phyloP scores from a whole-genome alignment of 1,284 basidiomycete species.

The Ceratobasidium papillatum region DNA sequence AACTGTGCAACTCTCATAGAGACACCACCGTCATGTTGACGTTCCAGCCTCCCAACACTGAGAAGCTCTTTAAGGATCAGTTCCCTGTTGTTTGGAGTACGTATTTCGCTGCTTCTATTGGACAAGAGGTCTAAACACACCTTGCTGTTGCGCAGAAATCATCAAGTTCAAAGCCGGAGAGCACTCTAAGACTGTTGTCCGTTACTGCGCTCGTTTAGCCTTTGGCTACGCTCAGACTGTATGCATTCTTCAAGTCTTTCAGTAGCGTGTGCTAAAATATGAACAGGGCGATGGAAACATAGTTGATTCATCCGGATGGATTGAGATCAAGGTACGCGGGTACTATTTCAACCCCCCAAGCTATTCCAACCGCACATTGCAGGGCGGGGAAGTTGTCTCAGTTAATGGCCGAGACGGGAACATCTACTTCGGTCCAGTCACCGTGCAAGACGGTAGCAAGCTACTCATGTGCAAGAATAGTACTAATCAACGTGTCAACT shows the following conservation, averaged over 20 bases:
- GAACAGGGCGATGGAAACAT: conserved; percentile 1
- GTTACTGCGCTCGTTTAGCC: neutral
- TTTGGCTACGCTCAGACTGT: conserved; percentile 29
- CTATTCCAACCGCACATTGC: neutral
- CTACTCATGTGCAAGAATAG: conserved; percentile 31
- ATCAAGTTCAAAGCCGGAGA: neutral
- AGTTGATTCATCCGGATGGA: conserved; percentile 16
- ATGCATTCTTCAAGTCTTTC: neutral
- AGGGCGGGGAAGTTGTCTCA: conserved; percentile 6
- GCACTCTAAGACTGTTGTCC: neutral
- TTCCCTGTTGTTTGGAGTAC: conserved; percentile 20
- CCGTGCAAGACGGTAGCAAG: conserved; percentile 2
- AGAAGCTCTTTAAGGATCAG: conserved; percentile 4
- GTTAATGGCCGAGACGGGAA: neutral
- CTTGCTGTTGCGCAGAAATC: neutral
- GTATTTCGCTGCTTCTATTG: neutral
- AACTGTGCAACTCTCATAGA: neutral
- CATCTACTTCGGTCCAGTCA: neutral
- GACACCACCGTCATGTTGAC: conserved; percentile 5
- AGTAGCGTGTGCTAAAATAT: neutral
- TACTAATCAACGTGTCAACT: neutral
- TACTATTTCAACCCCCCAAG: too few relatives aligned
- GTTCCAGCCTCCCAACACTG: neutral
- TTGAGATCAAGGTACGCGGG: neutral
- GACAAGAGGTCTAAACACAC: too few relatives aligned